phyloP scores from a whole-genome alignment of 169 alveolate genomes.

The Besnoitia besnoiti region DNA sequence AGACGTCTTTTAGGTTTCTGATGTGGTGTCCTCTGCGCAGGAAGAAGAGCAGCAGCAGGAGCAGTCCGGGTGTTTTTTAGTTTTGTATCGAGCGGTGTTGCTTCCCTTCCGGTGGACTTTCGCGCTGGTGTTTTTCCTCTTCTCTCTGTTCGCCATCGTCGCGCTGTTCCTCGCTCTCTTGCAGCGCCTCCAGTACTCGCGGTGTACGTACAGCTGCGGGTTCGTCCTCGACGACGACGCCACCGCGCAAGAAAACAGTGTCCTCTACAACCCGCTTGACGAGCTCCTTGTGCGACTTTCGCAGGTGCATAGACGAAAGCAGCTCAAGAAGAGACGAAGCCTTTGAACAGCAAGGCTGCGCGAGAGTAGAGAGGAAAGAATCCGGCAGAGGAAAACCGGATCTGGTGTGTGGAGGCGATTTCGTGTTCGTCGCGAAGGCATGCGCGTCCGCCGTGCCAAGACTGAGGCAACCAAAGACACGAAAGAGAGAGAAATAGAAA shows the following conservation, averaged over 20 bases:
- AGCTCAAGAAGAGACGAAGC: background rate
- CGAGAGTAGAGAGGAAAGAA: too few species aligned
- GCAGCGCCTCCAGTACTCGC: background rate
- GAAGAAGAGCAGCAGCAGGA: background rate
- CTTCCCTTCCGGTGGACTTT: background rate
- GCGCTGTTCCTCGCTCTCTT: background rate
- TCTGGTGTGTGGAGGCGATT: too few species aligned
- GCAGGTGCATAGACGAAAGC: background rate
- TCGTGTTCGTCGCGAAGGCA: too few species aligned
- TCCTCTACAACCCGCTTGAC: background rate
- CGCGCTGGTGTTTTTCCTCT: background rate
- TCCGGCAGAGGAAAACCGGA: background rate
- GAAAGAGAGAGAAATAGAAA: background rate
- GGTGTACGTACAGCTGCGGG: slow-evolving; percentile 7
- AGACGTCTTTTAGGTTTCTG: background rate
- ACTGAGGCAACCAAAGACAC: background rate
- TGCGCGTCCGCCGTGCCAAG: too few species aligned
- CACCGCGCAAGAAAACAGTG: background rate
- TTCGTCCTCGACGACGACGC: slow-evolving; percentile 8
- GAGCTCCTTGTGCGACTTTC: background rate
- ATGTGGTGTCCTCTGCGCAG: background rate
- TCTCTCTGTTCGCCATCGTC: background rate
- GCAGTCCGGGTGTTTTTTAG: background rate
- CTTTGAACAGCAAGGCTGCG: background rate
- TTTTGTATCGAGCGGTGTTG: background rate